A percentile compares a stretch with the other conserved stretches of the same genome.
Conservation (phyloP, 257 asterid species). For the Anisodus acutangulus region DNA sequence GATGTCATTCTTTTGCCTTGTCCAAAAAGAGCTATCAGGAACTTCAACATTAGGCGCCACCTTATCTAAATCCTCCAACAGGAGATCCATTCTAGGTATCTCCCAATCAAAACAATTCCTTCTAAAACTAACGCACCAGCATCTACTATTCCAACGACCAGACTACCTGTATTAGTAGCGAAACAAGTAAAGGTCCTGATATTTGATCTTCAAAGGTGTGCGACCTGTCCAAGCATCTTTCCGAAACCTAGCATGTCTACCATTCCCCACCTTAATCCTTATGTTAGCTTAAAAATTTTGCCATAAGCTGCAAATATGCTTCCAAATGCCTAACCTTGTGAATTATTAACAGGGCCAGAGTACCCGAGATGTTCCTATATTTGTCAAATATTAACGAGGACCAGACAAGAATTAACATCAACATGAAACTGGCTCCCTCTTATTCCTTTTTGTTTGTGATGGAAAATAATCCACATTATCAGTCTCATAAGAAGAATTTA, state of each 20-base stretch:
- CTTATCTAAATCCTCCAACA: not conserved
- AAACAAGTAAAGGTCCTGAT: slow-evolving; percentile 23
- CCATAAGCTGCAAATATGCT: slow-evolving; percentile 12
- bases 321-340: not conserved
- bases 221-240: slow-evolving; percentile 10
- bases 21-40: not conserved
- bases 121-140: not conserved
- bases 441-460: not conserved
- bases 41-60: not conserved
- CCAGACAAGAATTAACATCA: not conserved
- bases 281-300: not conserved
- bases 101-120: not conserved
- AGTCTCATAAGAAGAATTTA: not conserved
- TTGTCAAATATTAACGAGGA: not conserved
- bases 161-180: not conserved
- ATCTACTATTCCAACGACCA: slow-evolving; percentile 12
- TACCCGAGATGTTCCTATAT: not conserved
- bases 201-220: not conserved
- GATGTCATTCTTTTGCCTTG: not conserved
- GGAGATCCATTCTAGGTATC: not conserved
- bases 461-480: not conserved
- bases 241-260: slow-evolving; percentile 20
- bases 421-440: not conserved
- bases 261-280: not conserved
- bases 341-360: not conserved